Evolutionary conservation across 306 rosid genomes (phyloP).

Genomic region (Cucurbita ficifolia): DNA sequence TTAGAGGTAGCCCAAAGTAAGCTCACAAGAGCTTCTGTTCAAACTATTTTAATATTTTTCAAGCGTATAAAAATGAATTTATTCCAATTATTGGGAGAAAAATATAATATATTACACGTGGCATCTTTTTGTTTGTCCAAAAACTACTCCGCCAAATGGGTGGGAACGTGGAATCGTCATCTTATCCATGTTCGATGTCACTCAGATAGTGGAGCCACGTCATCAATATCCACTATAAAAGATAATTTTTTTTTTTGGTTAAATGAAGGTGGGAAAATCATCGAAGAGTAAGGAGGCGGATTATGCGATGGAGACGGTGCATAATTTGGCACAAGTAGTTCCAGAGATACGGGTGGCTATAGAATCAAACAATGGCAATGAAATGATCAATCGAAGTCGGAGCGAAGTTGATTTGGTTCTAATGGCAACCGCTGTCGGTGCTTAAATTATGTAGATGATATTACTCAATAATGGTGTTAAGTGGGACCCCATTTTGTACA

Average conservation of each 20-base stretch:
- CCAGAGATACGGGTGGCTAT: slow-evolving; percentile 45
- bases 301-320: slow-evolving; percentile 35
- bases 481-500: too few species aligned
- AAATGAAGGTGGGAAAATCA: slow-evolving; percentile 42
- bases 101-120: not conserved
- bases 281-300: slow-evolving; percentile 50
- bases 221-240: not conserved
- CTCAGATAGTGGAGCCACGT: not conserved
- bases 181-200: not conserved
- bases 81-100: not conserved
- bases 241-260: not conserved
- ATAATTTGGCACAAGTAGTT: slow-evolving; percentile 23
- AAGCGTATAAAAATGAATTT: too few species aligned
- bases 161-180: too few species aligned
- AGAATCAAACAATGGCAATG: slow-evolving; percentile 14
- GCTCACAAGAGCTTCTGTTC: too few species aligned
- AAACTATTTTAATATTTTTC: too few species aligned
- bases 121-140: not conserved
- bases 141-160: too few species aligned
- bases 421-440: slow-evolving; percentile 38
- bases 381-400: slow-evolving; percentile 21
- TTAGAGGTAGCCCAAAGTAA: too few species aligned
- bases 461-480: too few species aligned
- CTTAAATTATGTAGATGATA: slow-evolving; percentile 12
- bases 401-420: slow-evolving; percentile 45